Evolutionary conservation across 345 rosid genomes (phyloP).

Genomic region (Syzygium aromaticum): DNA sequence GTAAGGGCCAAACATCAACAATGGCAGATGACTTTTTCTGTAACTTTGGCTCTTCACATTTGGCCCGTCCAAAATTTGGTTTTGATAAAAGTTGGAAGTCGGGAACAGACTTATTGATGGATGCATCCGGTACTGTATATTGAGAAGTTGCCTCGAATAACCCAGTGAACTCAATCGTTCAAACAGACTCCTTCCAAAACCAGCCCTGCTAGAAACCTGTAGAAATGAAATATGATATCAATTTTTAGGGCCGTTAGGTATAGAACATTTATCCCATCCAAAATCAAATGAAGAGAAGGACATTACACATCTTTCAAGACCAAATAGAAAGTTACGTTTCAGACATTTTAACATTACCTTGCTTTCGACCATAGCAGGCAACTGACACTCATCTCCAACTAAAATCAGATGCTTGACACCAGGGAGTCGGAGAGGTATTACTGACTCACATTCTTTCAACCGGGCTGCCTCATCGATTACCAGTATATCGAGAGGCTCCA

Average conservation of each 20-base stretch:
- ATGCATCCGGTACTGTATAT: slow-evolving; percentile 70
- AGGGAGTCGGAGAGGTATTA: too few species aligned
- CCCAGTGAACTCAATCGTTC: slow-evolving; percentile 44
- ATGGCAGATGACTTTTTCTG: slow-evolving; percentile 17
- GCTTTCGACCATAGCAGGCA: too few species aligned
- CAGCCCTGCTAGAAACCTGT: slow-evolving; percentile 34
- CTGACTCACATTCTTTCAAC: too few species aligned
- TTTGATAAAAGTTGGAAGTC: slow-evolving; percentile 37
- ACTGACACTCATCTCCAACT: too few species aligned
- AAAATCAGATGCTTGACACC: too few species aligned
- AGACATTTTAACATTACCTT: neutral
- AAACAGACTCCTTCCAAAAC: slow-evolving; percentile 61
- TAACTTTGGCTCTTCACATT: slow-evolving; percentile 21
- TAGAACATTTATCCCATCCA: neutral
- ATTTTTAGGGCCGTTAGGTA: neutral
- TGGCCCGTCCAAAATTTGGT: slow-evolving; percentile 37
- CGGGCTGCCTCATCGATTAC: neutral
- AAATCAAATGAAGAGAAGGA: neutral
- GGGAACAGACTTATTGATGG: slow-evolving; percentile 63
- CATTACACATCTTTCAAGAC: neutral
- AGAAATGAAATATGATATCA: neutral
- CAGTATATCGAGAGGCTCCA: neutral
- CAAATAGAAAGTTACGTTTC: neutral
- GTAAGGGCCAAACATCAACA: slow-evolving; percentile 39
- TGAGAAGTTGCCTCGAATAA: slow-evolving; percentile 38